phyloP scores from a whole-genome alignment of 2,329 filamentous ascomycete species.

The Taxawa tesnikishii region DNA sequence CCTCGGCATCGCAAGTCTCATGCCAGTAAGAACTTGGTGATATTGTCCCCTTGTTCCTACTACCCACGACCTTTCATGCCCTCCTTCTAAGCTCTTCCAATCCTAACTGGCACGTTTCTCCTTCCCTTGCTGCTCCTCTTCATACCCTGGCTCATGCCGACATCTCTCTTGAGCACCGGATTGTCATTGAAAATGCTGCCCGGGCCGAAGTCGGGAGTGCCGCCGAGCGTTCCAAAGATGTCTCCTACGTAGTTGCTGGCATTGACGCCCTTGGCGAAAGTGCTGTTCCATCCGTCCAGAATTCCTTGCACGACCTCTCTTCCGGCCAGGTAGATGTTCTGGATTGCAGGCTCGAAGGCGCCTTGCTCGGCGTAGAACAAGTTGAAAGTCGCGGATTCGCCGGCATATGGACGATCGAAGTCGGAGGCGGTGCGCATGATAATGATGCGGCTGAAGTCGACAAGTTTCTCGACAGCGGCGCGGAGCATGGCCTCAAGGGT shows the following conservation, averaged over 20 bases:
- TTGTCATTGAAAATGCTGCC: conserved; percentile 25
- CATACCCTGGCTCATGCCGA: neutral
- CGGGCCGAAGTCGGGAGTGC: conserved; percentile 52
- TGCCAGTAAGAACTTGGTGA: no score
- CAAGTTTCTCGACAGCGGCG: conserved; percentile 40
- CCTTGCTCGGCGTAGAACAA: conserved; percentile 49
- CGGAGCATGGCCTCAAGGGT: conserved; percentile 54
- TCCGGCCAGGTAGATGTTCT: conserved; percentile 56
- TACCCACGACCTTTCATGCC: no score
- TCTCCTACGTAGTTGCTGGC: conserved; percentile 54
- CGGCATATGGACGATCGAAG: conserved; percentile 57
- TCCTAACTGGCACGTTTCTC: conserved; percentile 1
- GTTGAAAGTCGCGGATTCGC: conserved; percentile 44
- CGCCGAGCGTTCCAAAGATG: conserved; percentile 57
- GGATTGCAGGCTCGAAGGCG: conserved; percentile 48
- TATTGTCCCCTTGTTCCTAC: no score
- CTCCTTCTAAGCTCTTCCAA: conserved; percentile 1
- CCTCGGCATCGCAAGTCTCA: no score
- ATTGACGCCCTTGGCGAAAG: conserved; percentile 44
- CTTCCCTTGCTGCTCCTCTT: conserved; percentile 1
- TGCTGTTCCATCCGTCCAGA: conserved; percentile 45
- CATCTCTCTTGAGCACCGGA: conserved; percentile 9
- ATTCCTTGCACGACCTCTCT: conserved; percentile 54
- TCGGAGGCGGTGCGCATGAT: conserved; percentile 58
- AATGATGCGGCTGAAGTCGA: conserved; percentile 56